Percentiles rank a stretch among this genome's conserved stretches.
These are phyloP conservation scores for Haplosporangium sp. DNA, from an alignment of 371 early-diverging fungal species.

Conservation along the genomic window DNA sequence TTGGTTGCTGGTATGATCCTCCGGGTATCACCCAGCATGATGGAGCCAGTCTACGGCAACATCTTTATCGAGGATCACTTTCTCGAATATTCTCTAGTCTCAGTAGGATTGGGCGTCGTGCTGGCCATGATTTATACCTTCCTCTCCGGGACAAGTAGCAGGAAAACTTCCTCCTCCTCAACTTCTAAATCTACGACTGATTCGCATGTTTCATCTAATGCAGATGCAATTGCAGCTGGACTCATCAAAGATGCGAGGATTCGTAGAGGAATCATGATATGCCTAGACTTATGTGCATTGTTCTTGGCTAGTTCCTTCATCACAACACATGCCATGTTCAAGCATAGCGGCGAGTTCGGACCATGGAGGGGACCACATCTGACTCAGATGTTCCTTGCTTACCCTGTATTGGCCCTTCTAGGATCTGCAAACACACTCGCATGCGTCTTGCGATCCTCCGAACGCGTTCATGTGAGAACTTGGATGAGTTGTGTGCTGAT, in stretches of 20 bases:
- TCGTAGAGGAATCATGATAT: constrained; percentile 32
- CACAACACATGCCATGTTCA: constrained; percentile 57
- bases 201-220: neutral
- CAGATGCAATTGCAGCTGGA: constrained; percentile 14
- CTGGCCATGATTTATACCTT: constrained; percentile 48
- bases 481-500: constrained; percentile 53
- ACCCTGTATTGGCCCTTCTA: constrained; percentile 59
- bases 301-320: constrained; percentile 61
- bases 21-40: constrained; percentile 60
- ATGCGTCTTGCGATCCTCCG: constrained; percentile 47
- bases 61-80: constrained; percentile 60
- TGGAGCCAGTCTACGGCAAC: constrained; percentile 72
- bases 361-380: constrained; percentile 68
- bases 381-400: constrained; percentile 63
- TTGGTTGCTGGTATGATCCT: constrained; percentile 56
- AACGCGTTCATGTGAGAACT: constrained; percentile 31
- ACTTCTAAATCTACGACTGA: neutral
- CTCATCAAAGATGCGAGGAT: constrained; percentile 34
- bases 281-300: constrained; percentile 52
- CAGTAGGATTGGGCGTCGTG: constrained; percentile 41
- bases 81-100: constrained; percentile 33
- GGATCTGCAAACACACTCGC: constrained; percentile 59
- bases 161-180: constrained; percentile 7
- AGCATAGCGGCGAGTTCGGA: constrained; percentile 60
- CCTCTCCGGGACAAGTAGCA: constrained; percentile 7